Conservation (phyloP, 1,139 yeast species). For the Candida glucosophila region DNA sequence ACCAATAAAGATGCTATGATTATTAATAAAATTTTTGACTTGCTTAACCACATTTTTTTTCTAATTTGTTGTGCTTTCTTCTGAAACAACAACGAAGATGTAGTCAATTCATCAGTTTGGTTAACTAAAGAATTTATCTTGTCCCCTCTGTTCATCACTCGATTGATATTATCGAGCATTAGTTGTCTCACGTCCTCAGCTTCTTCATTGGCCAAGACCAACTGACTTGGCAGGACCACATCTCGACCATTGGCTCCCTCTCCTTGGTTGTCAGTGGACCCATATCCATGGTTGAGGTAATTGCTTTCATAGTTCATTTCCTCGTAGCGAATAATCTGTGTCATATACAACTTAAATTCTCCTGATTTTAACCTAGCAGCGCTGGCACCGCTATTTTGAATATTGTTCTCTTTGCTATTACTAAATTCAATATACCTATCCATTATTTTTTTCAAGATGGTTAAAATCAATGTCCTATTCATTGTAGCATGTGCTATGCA, state of each 20-base stretch:
- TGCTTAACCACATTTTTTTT: conserved; percentile 61
- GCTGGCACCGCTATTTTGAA: conserved; percentile 5
- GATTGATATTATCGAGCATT: conserved; percentile 64
- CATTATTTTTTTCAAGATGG: conserved; percentile 40
- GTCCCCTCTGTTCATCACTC: conserved; percentile 73
- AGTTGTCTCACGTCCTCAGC: conserved; percentile 46
- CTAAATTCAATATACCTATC: conserved; percentile 40
- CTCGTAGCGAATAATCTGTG: conserved; percentile 41
- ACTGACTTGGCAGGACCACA: conserved; percentile 29
- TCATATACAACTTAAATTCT: conserved; percentile 45
- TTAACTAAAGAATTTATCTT: conserved; percentile 66
- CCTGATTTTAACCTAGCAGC: conserved; percentile 24
- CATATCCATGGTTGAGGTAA: conserved; percentile 26
- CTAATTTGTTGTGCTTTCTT: conserved; percentile 60
- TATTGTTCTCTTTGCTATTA: conserved; percentile 13
- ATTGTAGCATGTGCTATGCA: conserved; percentile 37
- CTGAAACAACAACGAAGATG: conserved; percentile 63
- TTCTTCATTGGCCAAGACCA: conserved; percentile 38
- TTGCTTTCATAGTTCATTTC: conserved; percentile 37
- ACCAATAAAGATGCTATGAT: conserved; percentile 17
- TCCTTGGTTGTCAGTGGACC: conserved; percentile 13
- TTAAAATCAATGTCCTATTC: conserved; percentile 36
- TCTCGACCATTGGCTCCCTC: conserved; percentile 13
- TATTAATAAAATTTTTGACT: conserved; percentile 34
- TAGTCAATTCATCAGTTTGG: conserved; percentile 70